Evolutionary conservation across 345 rosid genomes (phyloP), one percentile per base, ranked within the genome.

Genomic region (Limnanthes douglasii): DNA sequence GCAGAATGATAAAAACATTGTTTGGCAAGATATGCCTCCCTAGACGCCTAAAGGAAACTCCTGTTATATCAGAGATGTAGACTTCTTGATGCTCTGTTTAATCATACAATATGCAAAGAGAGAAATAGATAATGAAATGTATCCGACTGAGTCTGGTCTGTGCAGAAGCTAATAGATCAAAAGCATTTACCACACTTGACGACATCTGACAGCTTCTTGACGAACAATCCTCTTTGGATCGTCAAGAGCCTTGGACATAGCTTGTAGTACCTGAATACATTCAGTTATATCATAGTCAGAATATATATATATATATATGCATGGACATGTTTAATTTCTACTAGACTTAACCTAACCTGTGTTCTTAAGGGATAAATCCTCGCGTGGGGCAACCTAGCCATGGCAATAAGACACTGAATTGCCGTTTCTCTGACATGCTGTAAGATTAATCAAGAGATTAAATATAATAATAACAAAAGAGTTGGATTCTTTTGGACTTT

Each of bases 351-450:
- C 31, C 70, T 34, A 34, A 79, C 97, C 95, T 79, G 58, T 22
- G 41, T 50, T 65, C 86, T 66, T 66, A 74, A 39, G 38, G 90
- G 90, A 59, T 76, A 88, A 21, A 80, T 62, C 53, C 81, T 73
- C 10, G 73, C 20, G 31, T 68, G 65, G 9, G 95, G 81, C 62
- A 88, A 72, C 53, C 52, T 64, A 30, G 78, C 61, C 60, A 77
- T 34, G 3, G 94, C 76, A 48, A 48, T 53, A 20, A 84, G 90
- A 65, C 98, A 84, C 43, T 79, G 92, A 47, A 90, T 52, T 11
- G 86, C 78, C 1, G 98, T 84, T 63, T 90, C 92, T 31, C 95
- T 75, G 28, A 77, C 77, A 57, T 70, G 61, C 98, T 88, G 64
- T 33, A 46, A 51, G 16, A 21, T 48, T 20, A 9, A 36, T 23